Conservation (phyloP, 176 grass and related monocot species). For the Lolium multiflorum region DNA sequence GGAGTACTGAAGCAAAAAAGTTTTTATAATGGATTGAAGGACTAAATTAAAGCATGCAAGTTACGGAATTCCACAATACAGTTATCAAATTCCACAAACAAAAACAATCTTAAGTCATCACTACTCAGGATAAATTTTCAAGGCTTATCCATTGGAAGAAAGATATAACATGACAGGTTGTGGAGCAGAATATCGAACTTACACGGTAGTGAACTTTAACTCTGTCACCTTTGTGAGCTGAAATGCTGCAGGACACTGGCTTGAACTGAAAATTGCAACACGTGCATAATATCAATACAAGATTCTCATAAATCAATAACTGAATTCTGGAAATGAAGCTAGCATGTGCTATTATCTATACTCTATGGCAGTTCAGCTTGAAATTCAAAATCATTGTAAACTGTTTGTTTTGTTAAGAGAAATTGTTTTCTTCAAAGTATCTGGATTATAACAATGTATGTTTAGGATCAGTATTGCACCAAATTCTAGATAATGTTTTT, state of each 20-base stretch:
- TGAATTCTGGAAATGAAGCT: neutral
- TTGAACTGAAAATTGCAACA: slow-evolving; percentile 66
- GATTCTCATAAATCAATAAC: neutral
- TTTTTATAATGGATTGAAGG: neutral
- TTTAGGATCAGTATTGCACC: neutral
- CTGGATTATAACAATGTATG: neutral
- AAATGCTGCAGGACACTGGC: slow-evolving; percentile 85
- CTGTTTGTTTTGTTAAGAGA: neutral
- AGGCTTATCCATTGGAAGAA: neutral
- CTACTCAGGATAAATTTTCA: neutral
- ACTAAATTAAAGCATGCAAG: neutral
- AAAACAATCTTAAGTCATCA: neutral
- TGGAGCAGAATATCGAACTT: slow-evolving; percentile 46
- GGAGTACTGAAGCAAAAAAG: neutral
- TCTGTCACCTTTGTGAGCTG: slow-evolving; percentile 95
- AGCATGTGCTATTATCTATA: neutral
- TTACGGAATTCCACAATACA: neutral
- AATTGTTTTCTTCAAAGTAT: neutral
- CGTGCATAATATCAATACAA: slow-evolving; percentile 19
- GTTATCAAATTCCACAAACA: neutral
- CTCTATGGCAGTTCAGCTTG: neutral
- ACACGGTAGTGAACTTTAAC: slow-evolving; percentile 99
- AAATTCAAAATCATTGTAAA: neutral
- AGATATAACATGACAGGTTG: neutral
- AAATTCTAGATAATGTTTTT: neutral